Conservation (phyloP, 2,329 filamentous ascomycete genomes). For the Penicillium sp. region DNA sequence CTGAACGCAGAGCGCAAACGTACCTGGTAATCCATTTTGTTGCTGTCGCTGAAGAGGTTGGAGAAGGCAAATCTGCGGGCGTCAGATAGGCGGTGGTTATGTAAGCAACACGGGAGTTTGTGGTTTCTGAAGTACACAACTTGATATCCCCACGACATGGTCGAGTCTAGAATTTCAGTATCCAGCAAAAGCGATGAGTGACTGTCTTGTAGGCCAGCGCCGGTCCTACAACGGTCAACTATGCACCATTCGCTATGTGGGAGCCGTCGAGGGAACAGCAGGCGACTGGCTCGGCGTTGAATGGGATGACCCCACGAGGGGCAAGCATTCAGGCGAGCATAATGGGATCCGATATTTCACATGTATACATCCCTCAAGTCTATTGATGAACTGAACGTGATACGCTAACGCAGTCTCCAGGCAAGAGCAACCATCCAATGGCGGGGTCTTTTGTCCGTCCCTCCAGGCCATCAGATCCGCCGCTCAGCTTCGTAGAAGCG, state of each 20-base stretch:
- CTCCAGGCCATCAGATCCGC: constrained; percentile 66
- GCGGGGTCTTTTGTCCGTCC: constrained; percentile 87
- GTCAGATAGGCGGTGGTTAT: too few species aligned
- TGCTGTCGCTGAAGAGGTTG: constrained; percentile 6
- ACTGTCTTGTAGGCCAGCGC: constrained; percentile 63
- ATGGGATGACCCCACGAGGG: constrained; percentile 85
- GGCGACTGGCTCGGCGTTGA: constrained; percentile 91
- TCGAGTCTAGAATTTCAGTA: too few species aligned
- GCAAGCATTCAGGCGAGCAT: constrained; percentile 88
- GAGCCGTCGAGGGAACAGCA: constrained; percentile 71
- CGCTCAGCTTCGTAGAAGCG: constrained; percentile 75
- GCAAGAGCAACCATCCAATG: constrained; percentile 63
- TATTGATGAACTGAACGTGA: neutral
- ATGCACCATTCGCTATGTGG: constrained; percentile 84
- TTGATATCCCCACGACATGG: too few species aligned
- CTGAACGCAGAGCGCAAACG: too few species aligned
- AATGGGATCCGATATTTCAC: constrained; percentile 77
- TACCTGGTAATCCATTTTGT: constrained; percentile 8
- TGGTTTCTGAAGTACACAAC: too few species aligned
- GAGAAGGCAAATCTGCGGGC: constrained; percentile 12
- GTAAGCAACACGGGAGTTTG: too few species aligned
- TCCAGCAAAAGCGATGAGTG: neutral
- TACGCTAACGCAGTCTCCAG: constrained; percentile 45
- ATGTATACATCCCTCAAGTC: constrained; percentile 56
- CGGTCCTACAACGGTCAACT: constrained; percentile 74